Conservation (phyloP, 257 asterid species). For the Fraxinus quadrangulata region DNA sequence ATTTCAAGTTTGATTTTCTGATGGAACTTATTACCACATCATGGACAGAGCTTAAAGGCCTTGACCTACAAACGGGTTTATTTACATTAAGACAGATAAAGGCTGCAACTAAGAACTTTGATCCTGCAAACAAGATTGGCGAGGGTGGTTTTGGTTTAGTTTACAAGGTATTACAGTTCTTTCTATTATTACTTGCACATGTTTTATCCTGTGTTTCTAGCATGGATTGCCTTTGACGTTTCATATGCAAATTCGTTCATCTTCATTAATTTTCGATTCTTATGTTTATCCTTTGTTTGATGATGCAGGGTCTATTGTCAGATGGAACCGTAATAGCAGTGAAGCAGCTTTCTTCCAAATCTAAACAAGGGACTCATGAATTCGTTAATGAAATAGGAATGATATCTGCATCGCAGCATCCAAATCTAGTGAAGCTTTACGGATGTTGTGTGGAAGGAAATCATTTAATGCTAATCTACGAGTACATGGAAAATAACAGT, state of each 20-base stretch:
- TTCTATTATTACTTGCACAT: not conserved
- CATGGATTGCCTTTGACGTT: not conserved
- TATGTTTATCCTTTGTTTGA: not conserved
- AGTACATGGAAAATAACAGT: constrained; percentile 89
- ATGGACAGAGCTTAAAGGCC: constrained; percentile 71
- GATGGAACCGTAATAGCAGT: constrained; percentile 92
- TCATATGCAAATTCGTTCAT: not conserved
- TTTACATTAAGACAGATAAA: constrained; percentile 77
- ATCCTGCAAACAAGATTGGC: constrained; percentile 81
- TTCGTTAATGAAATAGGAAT: constrained; percentile 86
- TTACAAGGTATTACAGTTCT: constrained; percentile 59
- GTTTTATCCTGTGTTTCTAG: not conserved
- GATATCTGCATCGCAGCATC: constrained; percentile 84
- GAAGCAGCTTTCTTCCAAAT: constrained; percentile 87
- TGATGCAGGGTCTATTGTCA: constrained; percentile 61
- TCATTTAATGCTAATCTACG: constrained; percentile 67
- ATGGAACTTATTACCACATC: constrained; percentile 16
- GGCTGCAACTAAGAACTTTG: constrained; percentile 82
- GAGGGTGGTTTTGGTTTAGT: constrained; percentile 96
- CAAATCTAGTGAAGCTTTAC: constrained; percentile 81
- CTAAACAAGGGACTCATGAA: constrained; percentile 87
- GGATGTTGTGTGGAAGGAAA: constrained; percentile 94
- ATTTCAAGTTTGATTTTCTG: constrained; percentile 18
- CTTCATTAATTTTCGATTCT: constrained; percentile 9
- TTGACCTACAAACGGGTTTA: constrained; percentile 77